Evolutionary conservation across 2,329 filamentous ascomycete species (phyloP), one percentile per base, ranked within the genome.

Genomic region (Ploettnerulaceae sp.): DNA sequence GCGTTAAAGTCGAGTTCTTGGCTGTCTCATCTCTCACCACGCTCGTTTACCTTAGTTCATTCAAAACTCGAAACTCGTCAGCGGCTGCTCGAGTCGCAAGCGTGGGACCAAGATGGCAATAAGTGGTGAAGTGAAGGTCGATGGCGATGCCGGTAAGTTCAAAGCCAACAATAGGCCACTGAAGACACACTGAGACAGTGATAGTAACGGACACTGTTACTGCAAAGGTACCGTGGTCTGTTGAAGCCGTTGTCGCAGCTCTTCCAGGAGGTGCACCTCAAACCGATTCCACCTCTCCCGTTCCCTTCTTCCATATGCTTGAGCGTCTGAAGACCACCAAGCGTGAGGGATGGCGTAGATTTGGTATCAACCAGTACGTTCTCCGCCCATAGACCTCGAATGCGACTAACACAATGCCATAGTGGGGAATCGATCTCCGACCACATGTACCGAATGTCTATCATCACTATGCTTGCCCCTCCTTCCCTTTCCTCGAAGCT

Each of bases 361-460:
- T 96, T 64, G 82, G 81, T 29, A 89, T 98, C 57, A 57, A 69
- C 2, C 68, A 72, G 78, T 81, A 63, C 33, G 63, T 38, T 6
- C 17, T 28, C 21, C 7, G 17, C 18, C 33, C 21, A n/a, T n/a
- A n/a, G 8, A 26, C n/a, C 7, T 22, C 1, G 8, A 14, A n/a
- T 21, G 12, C 12, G n/a, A 31, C 39, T 52, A 20, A 69, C 22
- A 28, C 15, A n/a, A n/a, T n/a, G n/a, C 7, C 15, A 5, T 53
- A 82, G 76, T 48, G 86, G 88, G 65, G 93, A 98, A 68, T 95
- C 89, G 2, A 96, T 98, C 63, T 79, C 88, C 44, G 93, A 98
- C 71, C 93, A 98, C 75, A 98, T 98, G 93, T 98, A 97, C 70
- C 89, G 93, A 69, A 98, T 98, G 93, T 89, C 90, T 39, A 79